Conservation (phyloP, 2,329 filamentous ascomycete genomes). For the Dactylellina haptotyla region DNA sequence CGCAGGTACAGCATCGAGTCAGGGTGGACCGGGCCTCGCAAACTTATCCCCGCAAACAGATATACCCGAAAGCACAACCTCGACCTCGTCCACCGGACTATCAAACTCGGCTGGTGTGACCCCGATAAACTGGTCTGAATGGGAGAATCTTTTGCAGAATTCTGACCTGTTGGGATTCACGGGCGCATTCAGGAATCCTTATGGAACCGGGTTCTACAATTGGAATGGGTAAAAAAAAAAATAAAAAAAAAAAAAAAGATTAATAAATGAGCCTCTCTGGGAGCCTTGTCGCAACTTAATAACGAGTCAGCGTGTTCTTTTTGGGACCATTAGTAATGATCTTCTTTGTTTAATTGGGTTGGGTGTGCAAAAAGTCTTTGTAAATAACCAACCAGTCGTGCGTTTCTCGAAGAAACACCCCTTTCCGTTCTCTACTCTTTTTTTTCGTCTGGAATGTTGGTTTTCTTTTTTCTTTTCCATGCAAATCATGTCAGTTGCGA, state of each 20-base stretch:
- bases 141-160: constrained; percentile 48
- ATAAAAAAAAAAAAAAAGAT: not conserved
- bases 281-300: no score
- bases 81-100: constrained; percentile 13
- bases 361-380: not conserved
- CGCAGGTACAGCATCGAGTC: not conserved
- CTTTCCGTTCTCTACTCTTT: not conserved
- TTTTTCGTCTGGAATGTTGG: constrained; percentile 2
- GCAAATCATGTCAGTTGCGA: not conserved
- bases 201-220: constrained; percentile 9
- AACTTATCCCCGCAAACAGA: constrained; percentile 17
- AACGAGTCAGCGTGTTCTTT: no score
- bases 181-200: constrained; percentile 22
- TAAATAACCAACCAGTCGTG: not conserved
- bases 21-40: constrained; percentile 5
- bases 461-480: not conserved
- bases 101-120: constrained; percentile 17
- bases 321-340: no score
- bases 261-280: not conserved
- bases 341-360: no score
- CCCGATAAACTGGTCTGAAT: constrained; percentile 52
- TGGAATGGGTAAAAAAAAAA: not conserved
- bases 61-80: constrained; percentile 6
- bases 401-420: not conserved
- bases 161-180: constrained; percentile 45